Conservation (phyloP, 768 basidiomycete genomes). For the Cystobasidium ongulense region DNA sequence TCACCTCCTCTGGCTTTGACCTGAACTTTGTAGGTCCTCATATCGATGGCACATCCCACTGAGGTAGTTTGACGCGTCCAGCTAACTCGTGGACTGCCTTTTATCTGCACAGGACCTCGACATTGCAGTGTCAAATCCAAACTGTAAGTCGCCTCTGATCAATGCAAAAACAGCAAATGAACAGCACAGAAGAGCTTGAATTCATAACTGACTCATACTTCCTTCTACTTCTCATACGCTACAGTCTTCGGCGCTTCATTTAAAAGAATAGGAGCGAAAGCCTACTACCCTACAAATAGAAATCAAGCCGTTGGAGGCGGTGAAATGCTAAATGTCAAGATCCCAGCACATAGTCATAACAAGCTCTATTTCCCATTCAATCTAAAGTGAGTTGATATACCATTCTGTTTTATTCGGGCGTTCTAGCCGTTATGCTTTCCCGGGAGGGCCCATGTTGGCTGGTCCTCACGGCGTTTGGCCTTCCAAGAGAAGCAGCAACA, state of each 20-base stretch:
- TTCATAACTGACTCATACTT: not conserved
- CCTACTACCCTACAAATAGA: conserved; percentile 37
- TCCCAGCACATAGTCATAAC: conserved; percentile 34
- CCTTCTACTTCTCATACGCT: not conserved
- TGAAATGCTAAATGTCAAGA: conserved; percentile 33
- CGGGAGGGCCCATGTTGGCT: too few species aligned
- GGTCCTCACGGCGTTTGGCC: too few species aligned
- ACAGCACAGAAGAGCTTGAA: too few species aligned
- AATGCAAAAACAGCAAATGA: too few species aligned
- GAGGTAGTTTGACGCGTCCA: not conserved
- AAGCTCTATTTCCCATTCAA: conserved; percentile 39
- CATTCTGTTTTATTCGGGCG: not conserved
- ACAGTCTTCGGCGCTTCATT: conserved; percentile 42
- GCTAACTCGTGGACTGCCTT: not conserved
- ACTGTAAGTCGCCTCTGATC: conserved; percentile 32
- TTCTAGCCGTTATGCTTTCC: too few species aligned
- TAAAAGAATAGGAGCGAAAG: conserved; percentile 37
- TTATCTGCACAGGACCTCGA: conserved; percentile 12
- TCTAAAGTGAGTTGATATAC: conserved; percentile 36
- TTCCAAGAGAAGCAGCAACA: too few species aligned
- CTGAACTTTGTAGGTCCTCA: conserved; percentile 36
- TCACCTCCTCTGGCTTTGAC: conserved; percentile 33
- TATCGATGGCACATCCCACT: not conserved
- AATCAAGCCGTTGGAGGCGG: conserved; percentile 37
- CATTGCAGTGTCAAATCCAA: conserved; percentile 42